Base-by-base conservation (phyloP, 2,329 filamentous ascomycete genomes). In the Aspergillus pseudoglaucus region DNA sequence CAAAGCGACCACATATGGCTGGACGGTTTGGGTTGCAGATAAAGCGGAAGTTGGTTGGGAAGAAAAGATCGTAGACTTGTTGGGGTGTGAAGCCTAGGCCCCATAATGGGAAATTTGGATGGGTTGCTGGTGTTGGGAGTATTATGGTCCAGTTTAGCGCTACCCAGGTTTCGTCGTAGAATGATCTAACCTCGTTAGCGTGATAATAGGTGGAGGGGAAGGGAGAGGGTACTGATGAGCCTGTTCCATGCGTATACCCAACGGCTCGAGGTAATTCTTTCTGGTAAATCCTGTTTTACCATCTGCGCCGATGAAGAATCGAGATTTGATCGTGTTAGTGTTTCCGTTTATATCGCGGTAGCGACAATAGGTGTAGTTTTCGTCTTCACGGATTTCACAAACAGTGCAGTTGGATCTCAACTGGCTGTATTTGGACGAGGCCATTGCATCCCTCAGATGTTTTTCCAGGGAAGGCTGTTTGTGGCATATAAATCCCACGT, bases 71-170 rank as follows among this genome's bases (percentile, higher is more conserved):
- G 47, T 76, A 76, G 0, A 77, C 73, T 17, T 73, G 52, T 42
- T 74, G 62, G 3, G 75, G 72, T 0, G 65, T 69, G 49, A 72
- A 74, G 5, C 73, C 74, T 0, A 72, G 55, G 3, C 66, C 49
- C 75, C 75, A 78, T 2, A 77, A 59, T 0, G 74, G 72, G 44
- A 78, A 76, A 0, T 67, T 53, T 0, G 75, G 75, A 53, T 79
- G 76, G 0, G 71, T 69, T 23, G 73, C 53, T 5, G 62, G 66
- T 1, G 71, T 77, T 0, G 75, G 75, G 0, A 70, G 51, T 1
- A 59, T 59, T 20, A 78, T 63, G 20, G 71, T 58, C 52, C 71
- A 65, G 47, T 79, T 79, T 3, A 71, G 56, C 1, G 76, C 75
- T 3, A 78, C 68, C 75, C 76, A 78, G 0, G 59, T 64, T 37